Evolutionary conservation across 2,329 filamentous ascomycete genomes (phyloP), one percentile per base, ranked within the genome.

Genomic region (Mycosphaerella arachidis): DNA sequence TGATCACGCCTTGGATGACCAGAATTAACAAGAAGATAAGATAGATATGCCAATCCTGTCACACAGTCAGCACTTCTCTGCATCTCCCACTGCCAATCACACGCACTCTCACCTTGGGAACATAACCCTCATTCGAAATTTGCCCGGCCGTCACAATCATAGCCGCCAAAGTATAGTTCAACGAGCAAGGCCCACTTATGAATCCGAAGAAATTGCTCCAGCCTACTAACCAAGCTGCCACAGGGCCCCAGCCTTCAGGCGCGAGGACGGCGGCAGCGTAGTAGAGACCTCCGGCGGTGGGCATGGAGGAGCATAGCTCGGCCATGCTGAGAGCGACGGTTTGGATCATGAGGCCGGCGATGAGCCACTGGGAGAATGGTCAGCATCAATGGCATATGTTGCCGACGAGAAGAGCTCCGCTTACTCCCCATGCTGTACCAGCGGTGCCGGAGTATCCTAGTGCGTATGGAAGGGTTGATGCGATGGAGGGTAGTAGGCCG

Each of bases 201-300:
- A 71, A 69, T 8, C 71, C 71, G 8, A 68, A 65, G 51, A 70
- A 70, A 40, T 74, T 73, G 2, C 63, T 67, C 70, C 70, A 73
- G 6, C 71, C 71, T 3, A 70, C 66, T 30, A 72, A 66, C 66
- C 67, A 70, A 7, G 59, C 55, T 8, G 61, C 62, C 10, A 67
- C 53, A 1, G 65, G 66, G 16, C 65, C 67, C 64, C 66, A 70
- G 9, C 70, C 73, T 29, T 71, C 67, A 16, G 73, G 73, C 20
- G 73, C 73, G 6, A 75, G 63, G 7, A 74, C 72, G 10, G 71
- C 72, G 27, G 61, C 52, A 3, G 67, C 66, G 48, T 68, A 74
- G 59, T 75, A 74, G 3, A 75, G 66, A 9, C 72, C 73, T 12
- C 63, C 63, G 1, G 84, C 85, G 2, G 67, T 70, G 73, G 30